Conservation (phyloP, 2,329 filamentous ascomycete genomes). For the Aspergillus fischeri region DNA sequence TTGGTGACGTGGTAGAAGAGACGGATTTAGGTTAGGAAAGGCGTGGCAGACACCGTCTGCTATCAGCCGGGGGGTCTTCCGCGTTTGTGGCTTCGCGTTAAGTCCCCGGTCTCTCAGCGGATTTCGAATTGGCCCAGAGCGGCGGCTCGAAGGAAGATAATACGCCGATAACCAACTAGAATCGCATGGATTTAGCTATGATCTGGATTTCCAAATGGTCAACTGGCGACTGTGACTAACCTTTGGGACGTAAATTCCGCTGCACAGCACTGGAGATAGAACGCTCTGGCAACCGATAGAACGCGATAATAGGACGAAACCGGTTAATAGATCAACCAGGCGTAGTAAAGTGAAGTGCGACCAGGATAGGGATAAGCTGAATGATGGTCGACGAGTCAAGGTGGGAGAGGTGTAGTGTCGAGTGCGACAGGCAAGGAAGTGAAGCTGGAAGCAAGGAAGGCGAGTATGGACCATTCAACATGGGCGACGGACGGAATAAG, state of each 20-base stretch:
- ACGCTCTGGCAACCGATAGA: too few species aligned
- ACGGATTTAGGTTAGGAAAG: slow-evolving; percentile 2
- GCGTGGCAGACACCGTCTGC: background rate
- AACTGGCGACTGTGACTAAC: background rate
- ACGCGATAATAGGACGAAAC: background rate
- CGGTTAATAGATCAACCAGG: background rate
- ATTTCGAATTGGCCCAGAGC: background rate
- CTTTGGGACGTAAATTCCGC: background rate
- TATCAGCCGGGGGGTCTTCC: background rate
- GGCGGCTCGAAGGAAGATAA: background rate
- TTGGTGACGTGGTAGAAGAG: slow-evolving; percentile 6
- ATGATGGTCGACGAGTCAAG: background rate
- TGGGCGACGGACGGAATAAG: slow-evolving; percentile 24
- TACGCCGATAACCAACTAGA: background rate
- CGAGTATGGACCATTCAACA: slow-evolving; percentile 9
- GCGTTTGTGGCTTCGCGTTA: background rate
- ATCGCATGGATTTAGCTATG: background rate
- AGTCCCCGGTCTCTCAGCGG: background rate
- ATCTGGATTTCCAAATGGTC: background rate
- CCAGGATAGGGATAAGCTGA: background rate
- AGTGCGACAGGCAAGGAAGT: background rate
- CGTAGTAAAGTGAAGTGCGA: background rate
- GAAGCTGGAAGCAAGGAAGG: background rate
- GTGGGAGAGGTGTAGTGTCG: slow-evolving; percentile 2
- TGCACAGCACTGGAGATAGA: background rate